Evolutionary conservation across 2,329 filamentous ascomycete species (phyloP).

Genomic region (Fusarium nelsonii): DNA sequence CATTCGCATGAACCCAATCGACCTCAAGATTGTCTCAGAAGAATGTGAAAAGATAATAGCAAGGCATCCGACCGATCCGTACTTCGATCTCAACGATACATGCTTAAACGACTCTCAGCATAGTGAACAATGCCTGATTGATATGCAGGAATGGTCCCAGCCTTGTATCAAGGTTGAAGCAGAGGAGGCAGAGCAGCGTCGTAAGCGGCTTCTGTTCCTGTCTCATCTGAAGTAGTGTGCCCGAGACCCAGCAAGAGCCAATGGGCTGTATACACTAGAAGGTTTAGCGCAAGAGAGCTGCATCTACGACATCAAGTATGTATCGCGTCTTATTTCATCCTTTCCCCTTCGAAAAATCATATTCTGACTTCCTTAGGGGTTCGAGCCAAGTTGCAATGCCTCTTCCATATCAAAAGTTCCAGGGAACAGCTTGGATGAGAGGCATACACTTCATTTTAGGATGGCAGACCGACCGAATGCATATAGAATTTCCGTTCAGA

Average conservation of each 20-base stretch:
- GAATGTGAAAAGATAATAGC: neutral
- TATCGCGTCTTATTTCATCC: no score
- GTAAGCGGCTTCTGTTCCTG: neutral
- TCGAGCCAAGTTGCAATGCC: neutral
- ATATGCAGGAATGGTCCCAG: neutral
- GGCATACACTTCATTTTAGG: neutral
- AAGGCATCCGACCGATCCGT: neutral
- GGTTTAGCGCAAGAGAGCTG: neutral
- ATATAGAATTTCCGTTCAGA: neutral
- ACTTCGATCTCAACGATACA: neutral
- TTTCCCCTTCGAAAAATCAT: neutral
- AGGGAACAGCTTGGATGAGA: neutral
- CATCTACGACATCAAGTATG: neutral
- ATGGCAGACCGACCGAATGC: neutral
- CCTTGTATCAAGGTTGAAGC: neutral
- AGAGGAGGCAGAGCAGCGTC: neutral
- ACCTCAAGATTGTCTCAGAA: rapidly evolving
- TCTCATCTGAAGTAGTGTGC: neutral
- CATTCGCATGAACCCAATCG: neutral
- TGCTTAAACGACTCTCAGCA: neutral
- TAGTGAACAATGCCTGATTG: neutral
- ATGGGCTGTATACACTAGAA: neutral
- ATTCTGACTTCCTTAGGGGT: neutral
- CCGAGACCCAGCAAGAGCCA: neutral
- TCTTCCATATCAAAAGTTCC: neutral